These are phyloP conservation scores for Nakazawaea pomicola DNA, from an alignment of 805 yeast species.

Conservation along the genomic window DNA sequence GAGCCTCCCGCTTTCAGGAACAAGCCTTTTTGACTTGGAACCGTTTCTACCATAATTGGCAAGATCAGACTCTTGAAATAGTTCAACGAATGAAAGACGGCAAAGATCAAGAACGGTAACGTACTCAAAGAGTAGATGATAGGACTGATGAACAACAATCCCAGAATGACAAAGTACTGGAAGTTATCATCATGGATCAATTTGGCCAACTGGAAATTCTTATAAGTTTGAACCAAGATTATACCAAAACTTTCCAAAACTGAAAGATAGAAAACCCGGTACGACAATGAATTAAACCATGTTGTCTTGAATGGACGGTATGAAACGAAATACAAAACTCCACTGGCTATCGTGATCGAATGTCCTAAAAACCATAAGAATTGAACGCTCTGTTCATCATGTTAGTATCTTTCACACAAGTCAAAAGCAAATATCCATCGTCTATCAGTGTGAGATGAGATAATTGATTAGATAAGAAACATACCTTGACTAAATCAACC, in stretches of 20 bases:
- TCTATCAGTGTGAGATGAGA: too few species aligned
- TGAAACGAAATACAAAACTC: slow-evolving; percentile 33
- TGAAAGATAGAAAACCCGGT: slow-evolving; percentile 32
- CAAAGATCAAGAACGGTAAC: slow-evolving; percentile 70
- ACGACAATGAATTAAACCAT: slow-evolving; percentile 24
- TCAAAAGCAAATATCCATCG: too few species aligned
- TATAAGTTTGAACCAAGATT: slow-evolving; percentile 58
- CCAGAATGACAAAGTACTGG: slow-evolving; percentile 61
- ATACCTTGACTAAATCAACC: too few species aligned
- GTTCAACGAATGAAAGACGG: slow-evolving; percentile 76
- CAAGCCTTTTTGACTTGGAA: slow-evolving; percentile 14
- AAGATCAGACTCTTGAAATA: slow-evolving; percentile 62
- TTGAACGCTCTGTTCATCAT: slow-evolving; percentile 42
- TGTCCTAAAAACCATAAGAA: slow-evolving; percentile 77
- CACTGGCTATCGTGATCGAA: slow-evolving; percentile 36
- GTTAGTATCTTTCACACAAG: too few species aligned
- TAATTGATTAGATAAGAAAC: too few species aligned
- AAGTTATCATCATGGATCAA: slow-evolving; percentile 59
- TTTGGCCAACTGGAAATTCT: slow-evolving; percentile 22
- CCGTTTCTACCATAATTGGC: slow-evolving; percentile 47
- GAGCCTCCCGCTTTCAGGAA: slow-evolving; percentile 10
- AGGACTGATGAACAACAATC: slow-evolving; percentile 51
- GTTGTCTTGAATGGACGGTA: slow-evolving; percentile 24
- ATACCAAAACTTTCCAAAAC: slow-evolving; percentile 72
- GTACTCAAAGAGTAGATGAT: slow-evolving; percentile 58